Conservation (phyloP, 768 basidiomycete genomes). For the Tephrocybe sp. region DNA sequence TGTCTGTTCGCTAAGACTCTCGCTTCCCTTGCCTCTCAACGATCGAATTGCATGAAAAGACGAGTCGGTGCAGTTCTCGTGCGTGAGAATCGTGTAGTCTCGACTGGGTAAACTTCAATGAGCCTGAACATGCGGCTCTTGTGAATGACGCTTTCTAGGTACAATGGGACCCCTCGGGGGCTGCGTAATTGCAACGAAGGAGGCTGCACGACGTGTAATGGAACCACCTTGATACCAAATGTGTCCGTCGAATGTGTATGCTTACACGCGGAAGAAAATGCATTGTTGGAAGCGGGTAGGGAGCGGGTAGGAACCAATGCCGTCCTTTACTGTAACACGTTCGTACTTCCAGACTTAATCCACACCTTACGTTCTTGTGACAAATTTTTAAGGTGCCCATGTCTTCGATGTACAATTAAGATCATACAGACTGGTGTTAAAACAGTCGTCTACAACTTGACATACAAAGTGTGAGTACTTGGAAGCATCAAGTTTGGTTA, state of each 20-base stretch:
- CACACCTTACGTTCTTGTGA: too few relatives aligned
- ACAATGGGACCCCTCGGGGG: slow-evolving; percentile 95
- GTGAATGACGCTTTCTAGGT: slow-evolving; percentile 43
- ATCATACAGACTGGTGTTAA: slow-evolving; percentile 94
- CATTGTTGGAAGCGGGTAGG: slow-evolving; percentile 88
- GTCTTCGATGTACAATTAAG: slow-evolving; percentile 94
- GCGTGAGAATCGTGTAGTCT: slow-evolving; percentile 73
- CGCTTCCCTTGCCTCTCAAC: slow-evolving; percentile 83
- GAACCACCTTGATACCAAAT: slow-evolving; percentile 40
- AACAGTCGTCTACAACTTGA: slow-evolving; percentile 91
- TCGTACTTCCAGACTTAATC: slow-evolving; percentile 23
- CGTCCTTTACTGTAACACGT: slow-evolving; percentile 99
- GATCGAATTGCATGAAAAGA: slow-evolving; percentile 97
- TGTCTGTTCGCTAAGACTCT: slow-evolving; percentile 60
- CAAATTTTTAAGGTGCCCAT: slow-evolving; percentile 80
- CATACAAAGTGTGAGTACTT: slow-evolving; percentile 85
- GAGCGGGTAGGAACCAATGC: slow-evolving; percentile 83
- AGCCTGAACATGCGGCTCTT: neutral
- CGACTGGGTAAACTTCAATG: slow-evolving; percentile 61
- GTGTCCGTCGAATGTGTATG: slow-evolving; percentile 82
- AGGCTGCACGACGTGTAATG: slow-evolving; percentile 83
- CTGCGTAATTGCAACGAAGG: slow-evolving; percentile 89
- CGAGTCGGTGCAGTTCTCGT: slow-evolving; percentile 95
- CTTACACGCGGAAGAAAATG: slow-evolving; percentile 98
- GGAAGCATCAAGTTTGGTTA: neutral